Evolutionary conservation across 495 filamentous ascomycete genomes (phyloP).

Genomic region (Tricharina praecox): DNA sequence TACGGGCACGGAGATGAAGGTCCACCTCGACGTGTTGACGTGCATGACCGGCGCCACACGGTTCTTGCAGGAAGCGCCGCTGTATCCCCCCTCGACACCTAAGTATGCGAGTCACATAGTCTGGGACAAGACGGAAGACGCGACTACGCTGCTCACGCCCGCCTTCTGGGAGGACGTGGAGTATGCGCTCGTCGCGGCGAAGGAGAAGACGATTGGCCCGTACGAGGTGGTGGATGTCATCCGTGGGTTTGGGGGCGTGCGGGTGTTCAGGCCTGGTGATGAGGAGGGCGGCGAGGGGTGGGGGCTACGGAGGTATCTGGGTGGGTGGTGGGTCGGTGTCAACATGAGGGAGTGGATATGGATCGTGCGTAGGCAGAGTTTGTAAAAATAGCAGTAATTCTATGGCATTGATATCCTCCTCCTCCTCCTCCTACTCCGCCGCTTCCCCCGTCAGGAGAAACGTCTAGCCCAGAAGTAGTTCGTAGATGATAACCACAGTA

Average conservation of each 20-base stretch:
- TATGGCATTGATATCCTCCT: too few relatives aligned
- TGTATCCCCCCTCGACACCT: too few relatives aligned
- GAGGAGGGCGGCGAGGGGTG: slow-evolving; percentile 21
- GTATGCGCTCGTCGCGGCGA: slow-evolving; percentile 59
- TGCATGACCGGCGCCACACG: slow-evolving; percentile 91
- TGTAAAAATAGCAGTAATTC: too few relatives aligned
- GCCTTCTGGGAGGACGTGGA: slow-evolving; percentile 71
- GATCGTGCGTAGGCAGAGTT: slow-evolving; percentile 36
- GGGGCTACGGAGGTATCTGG: slow-evolving; percentile 24
- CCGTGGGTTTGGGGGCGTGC: slow-evolving; percentile 53
- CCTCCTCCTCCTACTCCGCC: too few relatives aligned
- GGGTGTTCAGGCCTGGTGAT: slow-evolving; percentile 41
- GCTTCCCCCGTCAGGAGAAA: too few relatives aligned
- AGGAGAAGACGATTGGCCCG: slow-evolving; percentile 38
- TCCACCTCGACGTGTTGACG: slow-evolving; percentile 71
- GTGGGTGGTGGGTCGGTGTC: slow-evolving; percentile 48
- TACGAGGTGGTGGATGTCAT: slow-evolving; percentile 61
- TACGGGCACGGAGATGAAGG: slow-evolving; percentile 23
- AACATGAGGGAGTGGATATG: slow-evolving; percentile 42
- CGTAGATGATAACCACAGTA: slow-evolving; percentile 74
- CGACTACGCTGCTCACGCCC: slow-evolving; percentile 36
- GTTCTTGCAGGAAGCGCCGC: slow-evolving; percentile 49
- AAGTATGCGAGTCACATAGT: slow-evolving; percentile 23
- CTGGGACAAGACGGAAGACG: slow-evolving; percentile 50
- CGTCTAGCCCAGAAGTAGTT: slow-evolving; percentile 64